Evolutionary conservation across 192 early-diverging fungal genomes (phyloP), one percentile per base, ranked within the genome.

Genomic region (Pilobolus umbonatus): DNA sequence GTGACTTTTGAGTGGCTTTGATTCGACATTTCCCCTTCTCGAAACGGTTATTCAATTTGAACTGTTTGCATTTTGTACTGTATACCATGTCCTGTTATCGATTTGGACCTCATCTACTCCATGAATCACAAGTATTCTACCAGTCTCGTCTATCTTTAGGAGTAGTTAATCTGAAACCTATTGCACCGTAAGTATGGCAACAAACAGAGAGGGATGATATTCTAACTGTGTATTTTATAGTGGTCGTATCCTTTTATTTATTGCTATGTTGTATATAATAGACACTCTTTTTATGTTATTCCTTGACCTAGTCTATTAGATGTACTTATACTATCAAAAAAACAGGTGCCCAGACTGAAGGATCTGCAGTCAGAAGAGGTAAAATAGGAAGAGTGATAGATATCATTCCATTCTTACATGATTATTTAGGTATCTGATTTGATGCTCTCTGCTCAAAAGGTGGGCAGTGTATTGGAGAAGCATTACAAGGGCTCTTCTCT

Each of bases 141-240:
- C 75, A 73, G 53, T 80, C 90, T 7, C 73, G 79, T 50, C 71
- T 86, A n/a, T 78, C 78, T 24, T 79, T 88, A 30, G 94, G 86
- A 0, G 65, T 98, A 10, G 94, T 96, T 49, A 96, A 96, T 66
- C 78, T 93, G n/a, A 96, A 96, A 68, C 94, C 96, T 14, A 83
- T 93, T 40, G 80, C 83, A 0, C 88, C 88, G 85, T 88, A 75
- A 79, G 75, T 67, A 9, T 15, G 17, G 15, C 11, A 44, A 53
- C n/a, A 42, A 12, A 3, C 5, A 4, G 2, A 38, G 17, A n/a
- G 28, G 5, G 25, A 9, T 24, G 22, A 5, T 2, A 38, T 8
- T 44, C 19, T 26, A 32, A 42, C 22, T 55, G 24, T 30, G 11
- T 38, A 39, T 47, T 28, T 22, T 25, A 1, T 36, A 75, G 69